Evolutionary conservation across 2,329 filamentous ascomycete species (phyloP).

Genomic region (Diplocarpon mali): DNA sequence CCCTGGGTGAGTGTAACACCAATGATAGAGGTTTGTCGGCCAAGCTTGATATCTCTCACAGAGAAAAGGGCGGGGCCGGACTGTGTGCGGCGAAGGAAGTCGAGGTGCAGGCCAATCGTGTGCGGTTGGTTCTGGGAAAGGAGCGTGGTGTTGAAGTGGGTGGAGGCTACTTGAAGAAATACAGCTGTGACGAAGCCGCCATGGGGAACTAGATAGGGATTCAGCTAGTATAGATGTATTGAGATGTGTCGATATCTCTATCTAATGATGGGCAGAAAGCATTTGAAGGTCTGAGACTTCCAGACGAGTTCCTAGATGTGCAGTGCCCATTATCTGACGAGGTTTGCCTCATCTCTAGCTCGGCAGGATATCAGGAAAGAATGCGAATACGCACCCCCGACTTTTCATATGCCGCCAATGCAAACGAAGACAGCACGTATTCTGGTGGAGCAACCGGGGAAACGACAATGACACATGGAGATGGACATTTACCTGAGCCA

Average conservation of each 20-base stretch:
- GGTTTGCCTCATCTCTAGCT: too few relatives aligned
- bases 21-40: slow-evolving; percentile 49
- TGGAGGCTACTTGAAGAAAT: slow-evolving; percentile 46
- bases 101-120: slow-evolving; percentile 51
- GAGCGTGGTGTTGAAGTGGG: slow-evolving; percentile 48
- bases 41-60: slow-evolving; percentile 53
- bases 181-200: slow-evolving; percentile 57
- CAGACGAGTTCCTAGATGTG: too few relatives aligned
- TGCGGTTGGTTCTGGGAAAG: slow-evolving; percentile 47
- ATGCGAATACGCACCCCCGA: too few relatives aligned
- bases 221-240: not conserved
- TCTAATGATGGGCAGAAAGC: not conserved
- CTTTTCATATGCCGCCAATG: too few relatives aligned
- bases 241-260: not conserved
- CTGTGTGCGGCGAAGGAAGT: slow-evolving; percentile 54
- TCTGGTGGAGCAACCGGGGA: not conserved
- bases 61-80: slow-evolving; percentile 44
- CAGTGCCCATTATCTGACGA: too few relatives aligned
- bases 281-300: not conserved
- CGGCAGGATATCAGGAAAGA: too few relatives aligned
- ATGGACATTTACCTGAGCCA: slow-evolving; percentile 40
- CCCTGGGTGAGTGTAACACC: slow-evolving; percentile 48
- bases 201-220: slow-evolving; percentile 45
- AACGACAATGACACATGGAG: not conserved
- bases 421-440: not conserved